These are phyloP conservation scores for Fistulifera pelliculosa DNA, from an alignment of 108 stramenopile species.

Conservation along the genomic window DNA sequence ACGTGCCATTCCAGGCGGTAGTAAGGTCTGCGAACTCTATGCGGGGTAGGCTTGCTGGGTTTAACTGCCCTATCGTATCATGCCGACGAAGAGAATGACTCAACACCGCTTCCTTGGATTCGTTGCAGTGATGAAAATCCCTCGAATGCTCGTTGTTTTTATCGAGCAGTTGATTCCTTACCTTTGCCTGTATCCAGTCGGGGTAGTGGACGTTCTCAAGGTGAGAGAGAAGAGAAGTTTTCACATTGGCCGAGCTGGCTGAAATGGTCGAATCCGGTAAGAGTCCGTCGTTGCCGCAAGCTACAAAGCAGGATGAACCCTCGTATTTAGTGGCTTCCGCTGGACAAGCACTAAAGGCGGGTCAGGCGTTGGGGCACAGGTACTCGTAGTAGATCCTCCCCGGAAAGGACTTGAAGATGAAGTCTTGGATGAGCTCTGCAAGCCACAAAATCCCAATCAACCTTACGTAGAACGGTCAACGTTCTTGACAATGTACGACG, in stretches of 20 bases:
- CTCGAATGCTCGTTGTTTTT: slow-evolving; percentile 78
- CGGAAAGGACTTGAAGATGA: slow-evolving; percentile 82
- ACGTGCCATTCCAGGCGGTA: slow-evolving; percentile 47
- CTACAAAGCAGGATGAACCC: slow-evolving; percentile 26
- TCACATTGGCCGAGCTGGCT: slow-evolving; percentile 25
- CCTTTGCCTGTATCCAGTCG: slow-evolving; percentile 3
- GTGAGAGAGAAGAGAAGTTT: slow-evolving; percentile 7
- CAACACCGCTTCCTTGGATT: slow-evolving; percentile 46
- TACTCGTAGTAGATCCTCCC: slow-evolving; percentile 93
- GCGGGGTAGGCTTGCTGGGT: slow-evolving; percentile 89
- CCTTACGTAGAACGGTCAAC: slow-evolving; percentile 44
- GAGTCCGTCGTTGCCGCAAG: background rate
- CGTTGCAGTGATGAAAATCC: slow-evolving; percentile 94
- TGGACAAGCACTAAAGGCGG: slow-evolving; percentile 59
- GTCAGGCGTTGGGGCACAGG: slow-evolving; percentile 86
- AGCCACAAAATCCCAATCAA: slow-evolving; percentile 59
- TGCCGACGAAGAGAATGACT: slow-evolving; percentile 19
- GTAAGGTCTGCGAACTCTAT: slow-evolving; percentile 86
- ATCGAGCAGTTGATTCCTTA: slow-evolving; percentile 43
- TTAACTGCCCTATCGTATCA: slow-evolving; percentile 71
- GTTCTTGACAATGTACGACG: slow-evolving; percentile 32
- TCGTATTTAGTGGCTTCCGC: slow-evolving; percentile 65
- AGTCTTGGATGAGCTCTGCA: slow-evolving; percentile 73
- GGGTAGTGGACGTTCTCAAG: background rate
- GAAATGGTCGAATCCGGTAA: slow-evolving; percentile 24